Conservation (phyloP, 345 rosid genomes). For the Carallia pectinifolia region DNA sequence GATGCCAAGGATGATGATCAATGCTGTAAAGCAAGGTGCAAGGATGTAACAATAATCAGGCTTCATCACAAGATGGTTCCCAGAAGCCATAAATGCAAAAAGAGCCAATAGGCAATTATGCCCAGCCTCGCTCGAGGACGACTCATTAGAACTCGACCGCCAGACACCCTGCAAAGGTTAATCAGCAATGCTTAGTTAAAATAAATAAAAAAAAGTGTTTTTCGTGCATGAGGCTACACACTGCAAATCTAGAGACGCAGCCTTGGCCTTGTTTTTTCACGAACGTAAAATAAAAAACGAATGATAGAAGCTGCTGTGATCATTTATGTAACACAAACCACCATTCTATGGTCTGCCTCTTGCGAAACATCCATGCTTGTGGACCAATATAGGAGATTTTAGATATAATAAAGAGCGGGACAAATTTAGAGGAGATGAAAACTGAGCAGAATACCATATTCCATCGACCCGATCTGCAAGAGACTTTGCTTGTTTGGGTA, state of each 20-base stretch:
- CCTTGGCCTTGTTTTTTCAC: no score
- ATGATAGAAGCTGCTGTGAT: no score
- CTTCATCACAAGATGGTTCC: conserved; percentile 58
- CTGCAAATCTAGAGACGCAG: not conserved
- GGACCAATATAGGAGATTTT: no score
- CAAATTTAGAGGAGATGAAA: no score
- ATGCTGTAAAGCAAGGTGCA: not conserved
- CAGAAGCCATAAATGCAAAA: conserved; percentile 78
- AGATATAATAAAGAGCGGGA: no score
- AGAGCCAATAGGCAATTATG: conserved; percentile 61
- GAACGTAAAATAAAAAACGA: no score
- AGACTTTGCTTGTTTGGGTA: conserved; percentile 84
- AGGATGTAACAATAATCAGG: not conserved
- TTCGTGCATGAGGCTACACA: not conserved
- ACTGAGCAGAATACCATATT: conserved; percentile 54
- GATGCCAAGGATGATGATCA: conserved; percentile 19
- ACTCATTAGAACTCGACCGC: conserved; percentile 72
- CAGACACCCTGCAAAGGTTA: conserved; percentile 61
- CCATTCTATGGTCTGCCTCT: no score
- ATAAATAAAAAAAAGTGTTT: not conserved
- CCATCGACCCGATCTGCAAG: conserved; percentile 88
- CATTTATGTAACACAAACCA: no score
- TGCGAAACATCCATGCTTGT: no score
- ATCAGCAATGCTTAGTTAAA: not conserved
- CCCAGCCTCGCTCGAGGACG: conserved; percentile 88